These are phyloP conservation scores for Cerrena zonata DNA, from an alignment of 1,284 basidiomycete genomes.

Conservation along the genomic window DNA sequence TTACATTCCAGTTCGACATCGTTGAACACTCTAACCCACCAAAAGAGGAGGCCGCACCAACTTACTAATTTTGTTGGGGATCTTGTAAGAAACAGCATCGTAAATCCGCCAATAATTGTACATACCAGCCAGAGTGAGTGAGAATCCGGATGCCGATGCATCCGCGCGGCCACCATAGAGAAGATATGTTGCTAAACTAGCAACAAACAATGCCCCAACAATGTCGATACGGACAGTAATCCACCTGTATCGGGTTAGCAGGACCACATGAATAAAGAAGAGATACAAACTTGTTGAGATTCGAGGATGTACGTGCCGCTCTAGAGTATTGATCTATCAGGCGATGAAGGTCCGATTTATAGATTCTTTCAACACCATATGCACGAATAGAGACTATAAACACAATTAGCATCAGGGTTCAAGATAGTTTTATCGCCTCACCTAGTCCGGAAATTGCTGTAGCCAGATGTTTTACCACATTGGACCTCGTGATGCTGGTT, in stretches of 20 bases:
- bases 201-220: slow-evolving; percentile 39
- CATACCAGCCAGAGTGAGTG: slow-evolving; percentile 40
- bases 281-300: slow-evolving; percentile 39
- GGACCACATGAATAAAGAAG: slow-evolving; percentile 14
- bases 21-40: slow-evolving; percentile 50
- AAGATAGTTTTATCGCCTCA: slow-evolving; percentile 35
- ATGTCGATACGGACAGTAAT: slow-evolving; percentile 46
- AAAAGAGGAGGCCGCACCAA: slow-evolving; percentile 53
- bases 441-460: slow-evolving; percentile 61
- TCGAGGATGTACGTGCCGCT: slow-evolving; percentile 44
- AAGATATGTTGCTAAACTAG: slow-evolving; percentile 44
- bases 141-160: slow-evolving; percentile 40
- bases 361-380: slow-evolving; percentile 46
- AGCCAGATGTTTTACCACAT: slow-evolving; percentile 62
- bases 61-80: no score
- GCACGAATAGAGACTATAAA: slow-evolving; percentile 56
- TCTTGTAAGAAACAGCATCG: neutral
- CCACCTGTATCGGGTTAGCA: slow-evolving; percentile 35
- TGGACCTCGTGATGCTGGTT: slow-evolving; percentile 59
- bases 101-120: neutral
- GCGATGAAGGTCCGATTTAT: slow-evolving; percentile 39
- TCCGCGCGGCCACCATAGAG: slow-evolving; percentile 30
- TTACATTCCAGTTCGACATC: slow-evolving; percentile 42
- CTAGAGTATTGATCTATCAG: slow-evolving; percentile 46
- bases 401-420: neutral